Evolutionary conservation across 1,284 basidiomycete species (phyloP), one percentile per base, ranked within the genome.

Genomic region (Schizophyllum commune): DNA sequence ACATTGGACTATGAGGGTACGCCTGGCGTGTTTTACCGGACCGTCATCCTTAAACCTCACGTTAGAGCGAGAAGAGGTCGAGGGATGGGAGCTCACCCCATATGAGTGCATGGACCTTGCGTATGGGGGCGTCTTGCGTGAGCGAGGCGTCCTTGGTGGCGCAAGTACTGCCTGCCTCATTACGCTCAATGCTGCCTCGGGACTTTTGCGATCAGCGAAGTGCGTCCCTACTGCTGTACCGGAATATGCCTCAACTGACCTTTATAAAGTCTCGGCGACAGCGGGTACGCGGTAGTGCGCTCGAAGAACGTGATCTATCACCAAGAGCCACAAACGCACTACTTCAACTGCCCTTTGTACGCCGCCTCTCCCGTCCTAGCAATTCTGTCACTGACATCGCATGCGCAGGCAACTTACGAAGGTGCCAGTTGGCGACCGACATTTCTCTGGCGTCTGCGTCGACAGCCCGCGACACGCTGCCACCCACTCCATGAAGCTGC

Each of bases 91-190:
- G 68, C 65, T 85, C 22, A 77, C 77, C 4, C 85, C 87, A 4
- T 72, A 75, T 57, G 77, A 83, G 33, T 82, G 88, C 60, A 72
- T 90, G 51, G 75, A 83, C 57, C 72, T 81, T 27, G 84, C 88
- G 2, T 83, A 85, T 70, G 74, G 77, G 33, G 80, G 77, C 19
- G 84, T 89, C 1, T 66, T 83, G 56, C 71, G 78, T 56, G 85
- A 91, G 65, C 74, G 77, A 32, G 68, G 68, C 2, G 83, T 91
- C 7, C 65, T 79, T 57, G 86, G 84, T 51, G 86, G 85, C 85
- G 58, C 86, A 19, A 88, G 87, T 61, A 91, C 88, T 0, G 87
- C 86, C 2, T 88, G 85, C 65, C 70, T 91, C 21, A 66, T 89
- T 11, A 83, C 80, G 39, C 67, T 91, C 13, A 87, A 91, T 66